phyloP scores from a whole-genome alignment of 192 early-diverging fungal genomes.

The Irineochytrium annulatum region DNA sequence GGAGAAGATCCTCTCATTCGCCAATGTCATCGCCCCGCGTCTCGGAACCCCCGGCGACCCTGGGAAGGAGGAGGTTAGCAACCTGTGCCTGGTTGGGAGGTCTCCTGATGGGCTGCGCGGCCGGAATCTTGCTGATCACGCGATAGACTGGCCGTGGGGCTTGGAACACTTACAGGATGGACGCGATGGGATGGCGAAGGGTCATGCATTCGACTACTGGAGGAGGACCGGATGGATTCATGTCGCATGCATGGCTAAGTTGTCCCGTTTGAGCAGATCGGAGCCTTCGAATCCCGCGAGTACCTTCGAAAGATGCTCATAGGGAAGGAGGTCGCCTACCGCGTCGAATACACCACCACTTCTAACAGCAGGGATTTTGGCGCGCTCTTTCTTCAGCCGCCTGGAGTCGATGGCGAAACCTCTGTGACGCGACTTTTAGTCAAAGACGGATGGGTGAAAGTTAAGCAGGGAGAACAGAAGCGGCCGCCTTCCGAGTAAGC shows the following conservation, averaged over 20 bases:
- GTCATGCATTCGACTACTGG: neutral
- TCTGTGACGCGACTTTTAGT: conserved; percentile 72
- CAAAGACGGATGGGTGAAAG: conserved; percentile 81
- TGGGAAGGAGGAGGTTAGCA: conserved; percentile 76
- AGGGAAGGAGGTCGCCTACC: conserved; percentile 85
- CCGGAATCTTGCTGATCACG: too few species aligned
- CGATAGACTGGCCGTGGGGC: neutral
- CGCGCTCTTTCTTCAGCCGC: conserved; percentile 37
- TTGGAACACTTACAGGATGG: neutral
- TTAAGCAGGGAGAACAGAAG: conserved; percentile 46
- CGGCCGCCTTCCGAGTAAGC: conserved; percentile 31
- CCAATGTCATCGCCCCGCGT: conserved; percentile 78
- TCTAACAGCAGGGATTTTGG: conserved; percentile 61
- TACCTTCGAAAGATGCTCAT: conserved; percentile 79
- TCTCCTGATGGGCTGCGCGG: too few species aligned
- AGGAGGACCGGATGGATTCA: neutral
- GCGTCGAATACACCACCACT: conserved; percentile 68
- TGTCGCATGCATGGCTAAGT: too few species aligned
- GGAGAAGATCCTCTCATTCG: conserved; percentile 78
- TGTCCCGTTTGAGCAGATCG: conserved; percentile 4
- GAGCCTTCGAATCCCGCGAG: conserved; percentile 83
- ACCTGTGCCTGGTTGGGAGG: too few species aligned
- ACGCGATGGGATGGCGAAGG: neutral
- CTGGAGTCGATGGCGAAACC: conserved; percentile 46
- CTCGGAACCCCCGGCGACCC: conserved; percentile 72